phyloP scores from a whole-genome alignment of 805 yeast species.

The Schwanniomyces yamadae region DNA sequence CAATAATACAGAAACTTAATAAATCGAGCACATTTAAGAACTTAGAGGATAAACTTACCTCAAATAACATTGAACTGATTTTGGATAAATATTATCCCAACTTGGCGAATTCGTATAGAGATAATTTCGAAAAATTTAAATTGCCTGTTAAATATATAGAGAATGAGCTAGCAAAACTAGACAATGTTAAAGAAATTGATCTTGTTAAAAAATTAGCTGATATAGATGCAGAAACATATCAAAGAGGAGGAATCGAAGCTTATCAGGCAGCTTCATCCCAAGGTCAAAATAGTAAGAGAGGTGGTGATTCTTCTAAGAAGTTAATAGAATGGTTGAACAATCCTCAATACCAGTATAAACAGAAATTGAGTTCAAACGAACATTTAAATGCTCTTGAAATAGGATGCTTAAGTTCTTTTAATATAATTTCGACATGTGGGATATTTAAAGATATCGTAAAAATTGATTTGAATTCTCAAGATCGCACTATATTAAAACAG shows the following conservation, averaged over 20 bases:
- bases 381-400: slow-evolving; percentile 64
- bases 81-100: slow-evolving; percentile 6
- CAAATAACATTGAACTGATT: slow-evolving; percentile 16
- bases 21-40: no score
- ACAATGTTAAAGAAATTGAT: slow-evolving; percentile 4
- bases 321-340: slow-evolving; percentile 70
- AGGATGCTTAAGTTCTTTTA: slow-evolving; percentile 73
- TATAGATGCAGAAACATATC: slow-evolving; percentile 60
- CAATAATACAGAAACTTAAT: slow-evolving; percentile 35
- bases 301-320: slow-evolving; percentile 88
- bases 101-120: slow-evolving; percentile 5
- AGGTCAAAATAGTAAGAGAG: slow-evolving; percentile 77
- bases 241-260: slow-evolving; percentile 71
- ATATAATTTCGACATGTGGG: slow-evolving; percentile 61
- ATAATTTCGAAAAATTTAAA: slow-evolving; percentile 4
- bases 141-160: slow-evolving; percentile 6
- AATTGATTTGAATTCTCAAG: slow-evolving; percentile 81
- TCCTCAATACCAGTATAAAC: slow-evolving; percentile 7
- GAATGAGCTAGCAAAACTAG: slow-evolving; percentile 18
- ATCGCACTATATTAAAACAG: slow-evolving; percentile 67
- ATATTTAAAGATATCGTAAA: slow-evolving; percentile 53
- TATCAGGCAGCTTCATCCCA: slow-evolving; percentile 84
- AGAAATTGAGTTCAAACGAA: slow-evolving; percentile 2
- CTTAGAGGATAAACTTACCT: slow-evolving; percentile 16
- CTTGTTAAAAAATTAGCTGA: slow-evolving; percentile 41